Evolutionary conservation across 352 stramenopile species (phyloP).

Genomic region (Porosira glacialis): DNA sequence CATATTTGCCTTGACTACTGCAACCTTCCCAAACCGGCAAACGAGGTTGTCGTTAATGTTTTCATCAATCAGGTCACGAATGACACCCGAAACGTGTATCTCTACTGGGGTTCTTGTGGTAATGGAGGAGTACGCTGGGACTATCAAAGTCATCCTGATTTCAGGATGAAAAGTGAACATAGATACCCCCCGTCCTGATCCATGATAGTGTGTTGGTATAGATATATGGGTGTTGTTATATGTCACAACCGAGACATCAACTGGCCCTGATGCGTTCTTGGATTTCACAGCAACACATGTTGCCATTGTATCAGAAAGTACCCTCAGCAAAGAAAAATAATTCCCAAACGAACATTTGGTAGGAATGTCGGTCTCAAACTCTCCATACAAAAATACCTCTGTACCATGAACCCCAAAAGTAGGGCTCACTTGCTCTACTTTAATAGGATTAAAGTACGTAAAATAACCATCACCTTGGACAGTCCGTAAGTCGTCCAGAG

Average conservation of each 20-base stretch:
- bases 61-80: no score
- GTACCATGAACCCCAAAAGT: conserved; percentile 19
- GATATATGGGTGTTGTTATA: conserved; percentile 15
- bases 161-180: no score
- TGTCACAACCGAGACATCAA: conserved; percentile 18
- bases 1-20: conserved; percentile 6
- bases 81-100: conserved; percentile 13
- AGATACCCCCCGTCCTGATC: no score
- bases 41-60: conserved; percentile 3
- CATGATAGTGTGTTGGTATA: background rate
- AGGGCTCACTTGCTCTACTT: conserved; percentile 16
- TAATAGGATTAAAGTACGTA: conserved; percentile 26
- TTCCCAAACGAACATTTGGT: conserved; percentile 16
- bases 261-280: background rate
- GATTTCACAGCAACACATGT: conserved; percentile 10
- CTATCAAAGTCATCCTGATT: no score
- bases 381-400: conserved; percentile 4
- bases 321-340: conserved; percentile 2
- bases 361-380: conserved; percentile 22
- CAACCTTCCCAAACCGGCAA: conserved; percentile 21
- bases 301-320: conserved; percentile 24
- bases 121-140: no score
- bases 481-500: conserved; percentile 20
- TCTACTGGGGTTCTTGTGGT: conserved; percentile 7
- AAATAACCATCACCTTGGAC: conserved; percentile 8